Base-by-base conservation (phyloP, 768 basidiomycete genomes). In the Auriscalpium vulgare region DNA sequence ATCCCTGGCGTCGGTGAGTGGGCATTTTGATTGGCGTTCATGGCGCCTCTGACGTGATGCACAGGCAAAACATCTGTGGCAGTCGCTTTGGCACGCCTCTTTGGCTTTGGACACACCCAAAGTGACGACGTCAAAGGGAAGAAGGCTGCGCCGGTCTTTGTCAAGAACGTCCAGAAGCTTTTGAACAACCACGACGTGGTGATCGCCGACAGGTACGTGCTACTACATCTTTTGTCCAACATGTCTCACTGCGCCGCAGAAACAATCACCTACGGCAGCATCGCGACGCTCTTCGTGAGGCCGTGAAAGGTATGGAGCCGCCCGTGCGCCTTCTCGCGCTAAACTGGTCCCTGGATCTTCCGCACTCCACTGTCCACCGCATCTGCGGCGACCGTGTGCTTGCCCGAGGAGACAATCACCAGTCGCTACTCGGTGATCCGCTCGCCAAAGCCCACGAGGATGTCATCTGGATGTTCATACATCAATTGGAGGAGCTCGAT, bases 181-280 rank as follows among this genome's bases (percentile, higher is more conserved):
- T 74, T 97, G 23, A 66, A 78, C 53, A 74, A 67, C 0, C 72
- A 88, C 50, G 78, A 88, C 56, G 82, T 97, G 1, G 95, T 98
- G 21, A 90, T 91, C 59, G 94, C 95, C 29, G 97, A 98, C 71
- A 91, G 90, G 94, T 92, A 62, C 52, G 84, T 70, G 40, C 34
- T 21, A n/a, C 21, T 1, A 35, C 34, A 37, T 23, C 53, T 11
- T 19, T 11, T 54, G n/a, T 21, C 37, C 34, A 45, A 17, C 35
- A 48, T 44, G 37, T 19, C 17, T 45, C 46, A 16, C 53, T 46
- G 23, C 11, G 19, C 29, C 14, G 3, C 57, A 84, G 93, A 62
- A 98, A 99, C 69, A 98, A 97, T 68, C 95, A 99, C 65, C 76
- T 88, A 2, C 72, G 65, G 14, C 82, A 87, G 69, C 94, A 97